A percentile compares a stretch with the other conserved stretches of the same genome.
Evolutionary conservation across 306 rosid species (phyloP).

Genomic region (Dalbergia cultrata): DNA sequence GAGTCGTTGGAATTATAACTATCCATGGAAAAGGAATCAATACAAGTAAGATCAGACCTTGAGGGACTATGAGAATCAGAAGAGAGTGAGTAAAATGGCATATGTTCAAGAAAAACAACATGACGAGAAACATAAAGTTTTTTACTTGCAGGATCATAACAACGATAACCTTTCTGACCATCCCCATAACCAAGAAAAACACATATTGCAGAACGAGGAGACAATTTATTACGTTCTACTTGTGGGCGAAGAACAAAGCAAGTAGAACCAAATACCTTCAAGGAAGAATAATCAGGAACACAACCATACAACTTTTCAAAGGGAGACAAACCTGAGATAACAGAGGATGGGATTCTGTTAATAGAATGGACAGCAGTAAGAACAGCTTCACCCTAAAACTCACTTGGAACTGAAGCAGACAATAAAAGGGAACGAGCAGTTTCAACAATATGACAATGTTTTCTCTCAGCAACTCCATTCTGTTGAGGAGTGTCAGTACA

Average conservation of each 20-base stretch:
- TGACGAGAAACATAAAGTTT: background rate
- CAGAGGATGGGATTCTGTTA: background rate
- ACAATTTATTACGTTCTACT: background rate
- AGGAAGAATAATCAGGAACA: background rate
- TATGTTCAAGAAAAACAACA: background rate
- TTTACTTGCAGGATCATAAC: no score
- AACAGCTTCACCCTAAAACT: background rate
- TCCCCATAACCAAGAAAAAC: background rate
- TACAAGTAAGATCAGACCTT: background rate
- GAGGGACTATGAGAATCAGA: background rate
- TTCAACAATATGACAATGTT: no score
- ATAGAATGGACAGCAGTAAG: background rate
- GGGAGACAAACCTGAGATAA: background rate
- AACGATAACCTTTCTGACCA: background rate
- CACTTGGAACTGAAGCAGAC: background rate
- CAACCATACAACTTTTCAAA: background rate
- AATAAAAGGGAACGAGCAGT: background rate
- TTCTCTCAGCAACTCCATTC: no score
- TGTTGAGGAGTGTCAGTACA: no score
- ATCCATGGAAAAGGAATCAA: background rate
- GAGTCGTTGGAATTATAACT: background rate
- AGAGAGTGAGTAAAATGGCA: background rate
- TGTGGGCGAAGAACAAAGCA: background rate
- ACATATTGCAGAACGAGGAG: background rate
- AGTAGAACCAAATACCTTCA: background rate